These are phyloP conservation scores for Jamesozyma hellenica DNA, from an alignment of 805 yeast species.

Conservation along the genomic window DNA sequence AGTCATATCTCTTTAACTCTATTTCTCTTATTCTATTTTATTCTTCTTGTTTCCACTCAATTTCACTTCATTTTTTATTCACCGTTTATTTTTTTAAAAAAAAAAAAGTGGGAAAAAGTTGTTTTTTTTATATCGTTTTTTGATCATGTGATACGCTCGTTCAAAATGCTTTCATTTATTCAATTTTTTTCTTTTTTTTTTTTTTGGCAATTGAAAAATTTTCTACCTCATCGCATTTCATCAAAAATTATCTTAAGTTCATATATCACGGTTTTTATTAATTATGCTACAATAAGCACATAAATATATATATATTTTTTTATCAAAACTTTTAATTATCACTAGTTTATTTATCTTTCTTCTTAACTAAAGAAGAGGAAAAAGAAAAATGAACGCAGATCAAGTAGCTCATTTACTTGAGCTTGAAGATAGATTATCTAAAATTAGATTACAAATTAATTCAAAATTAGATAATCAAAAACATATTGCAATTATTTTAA, in stretches of 20 bases:
- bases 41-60: not conserved
- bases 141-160: too few species aligned
- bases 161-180: too few species aligned
- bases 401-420: slow-evolving; percentile 33
- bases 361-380: not conserved
- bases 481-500: slow-evolving; percentile 69
- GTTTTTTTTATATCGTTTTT: too few species aligned
- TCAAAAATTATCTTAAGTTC: too few species aligned
- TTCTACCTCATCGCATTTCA: slow-evolving; percentile 24
- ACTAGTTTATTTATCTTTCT: not conserved
- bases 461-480: slow-evolving; percentile 85
- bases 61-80: not conserved
- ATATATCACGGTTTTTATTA: too few species aligned
- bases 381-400: slow-evolving; percentile 22
- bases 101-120: too few species aligned
- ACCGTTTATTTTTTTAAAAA: not conserved
- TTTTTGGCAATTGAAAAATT: not conserved
- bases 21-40: not conserved
- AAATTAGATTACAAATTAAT: slow-evolving; percentile 57
- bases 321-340: too few species aligned
- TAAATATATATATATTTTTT: too few species aligned
- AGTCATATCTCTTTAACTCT: slow-evolving; percentile 13
- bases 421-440: slow-evolving; percentile 52
- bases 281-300: too few species aligned
- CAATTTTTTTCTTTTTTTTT: too few species aligned